Conservation (phyloP, 257 asterid species). For the Solanum tarapatanum region DNA sequence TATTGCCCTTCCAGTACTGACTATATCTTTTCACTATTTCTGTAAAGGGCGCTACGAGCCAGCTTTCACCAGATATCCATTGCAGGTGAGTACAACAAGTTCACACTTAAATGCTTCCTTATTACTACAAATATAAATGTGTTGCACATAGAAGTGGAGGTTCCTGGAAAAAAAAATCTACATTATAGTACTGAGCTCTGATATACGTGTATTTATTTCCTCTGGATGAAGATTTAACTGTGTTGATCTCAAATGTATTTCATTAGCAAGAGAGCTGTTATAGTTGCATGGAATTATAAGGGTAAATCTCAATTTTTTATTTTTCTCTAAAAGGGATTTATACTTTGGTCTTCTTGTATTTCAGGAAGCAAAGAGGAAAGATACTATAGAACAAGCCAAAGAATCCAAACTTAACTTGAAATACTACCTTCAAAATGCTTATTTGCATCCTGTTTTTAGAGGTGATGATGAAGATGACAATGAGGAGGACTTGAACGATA, state of each 20-base stretch:
- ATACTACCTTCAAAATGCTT: slow-evolving; percentile 56
- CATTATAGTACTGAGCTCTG: background rate
- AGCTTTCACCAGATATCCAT: slow-evolving; percentile 60
- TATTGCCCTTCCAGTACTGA: slow-evolving; percentile 65
- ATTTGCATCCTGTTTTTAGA: slow-evolving; percentile 71
- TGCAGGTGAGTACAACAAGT: slow-evolving; percentile 40
- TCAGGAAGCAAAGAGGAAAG: slow-evolving; percentile 96
- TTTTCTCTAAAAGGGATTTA: background rate
- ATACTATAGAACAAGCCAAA: slow-evolving; percentile 70
- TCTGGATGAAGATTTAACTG: background rate
- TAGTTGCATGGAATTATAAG: background rate
- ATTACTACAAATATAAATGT: background rate
- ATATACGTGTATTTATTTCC: background rate
- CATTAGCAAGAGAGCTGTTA: background rate
- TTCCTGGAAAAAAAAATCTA: background rate
- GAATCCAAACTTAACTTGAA: slow-evolving; percentile 67
- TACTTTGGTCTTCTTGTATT: background rate
- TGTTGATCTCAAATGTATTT: background rate
- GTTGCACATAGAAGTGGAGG: background rate
- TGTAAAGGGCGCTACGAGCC: slow-evolving; percentile 92
- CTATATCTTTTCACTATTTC: slow-evolving; percentile 53
- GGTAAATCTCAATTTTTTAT: background rate
- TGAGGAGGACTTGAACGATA: slow-evolving; percentile 6
- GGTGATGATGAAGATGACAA: slow-evolving; percentile 23
- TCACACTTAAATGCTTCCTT: background rate